These are phyloP conservation scores for Xanthoconium separans DNA, from an alignment of 1,284 basidiomycete genomes.

Conservation along the genomic window DNA sequence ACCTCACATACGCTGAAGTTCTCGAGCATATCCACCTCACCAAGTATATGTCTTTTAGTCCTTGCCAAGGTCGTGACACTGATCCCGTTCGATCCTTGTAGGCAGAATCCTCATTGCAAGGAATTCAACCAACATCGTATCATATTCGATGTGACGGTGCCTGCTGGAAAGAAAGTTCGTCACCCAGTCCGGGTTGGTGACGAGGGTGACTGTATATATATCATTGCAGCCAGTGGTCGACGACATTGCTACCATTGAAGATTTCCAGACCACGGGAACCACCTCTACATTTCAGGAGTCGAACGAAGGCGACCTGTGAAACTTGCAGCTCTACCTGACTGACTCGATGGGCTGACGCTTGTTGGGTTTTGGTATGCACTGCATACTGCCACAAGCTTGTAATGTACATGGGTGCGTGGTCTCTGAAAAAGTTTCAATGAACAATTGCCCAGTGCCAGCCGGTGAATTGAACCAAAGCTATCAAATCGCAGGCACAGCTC, in stretches of 20 bases:
- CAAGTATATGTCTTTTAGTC: slow-evolving; percentile 30
- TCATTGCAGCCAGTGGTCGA: slow-evolving; percentile 13
- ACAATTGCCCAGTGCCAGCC: no score
- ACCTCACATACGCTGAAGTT: slow-evolving; percentile 18
- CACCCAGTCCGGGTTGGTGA: neutral
- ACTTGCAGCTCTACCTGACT: neutral
- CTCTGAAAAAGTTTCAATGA: no score
- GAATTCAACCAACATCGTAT: slow-evolving; percentile 15
- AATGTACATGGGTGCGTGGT: no score
- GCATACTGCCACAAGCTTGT: no score
- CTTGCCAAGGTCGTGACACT: no score
- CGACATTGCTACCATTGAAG: slow-evolving; percentile 4
- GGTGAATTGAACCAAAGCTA: no score
- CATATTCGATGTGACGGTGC: slow-evolving; percentile 15
- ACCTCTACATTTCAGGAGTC: neutral
- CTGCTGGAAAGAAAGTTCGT: slow-evolving; percentile 2
- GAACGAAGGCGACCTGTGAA: slow-evolving; percentile 14
- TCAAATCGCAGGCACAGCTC: no score
- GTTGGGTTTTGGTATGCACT: no score
- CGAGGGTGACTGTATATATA: slow-evolving; percentile 1
- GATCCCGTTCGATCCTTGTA: neutral
- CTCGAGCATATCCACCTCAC: slow-evolving; percentile 7
- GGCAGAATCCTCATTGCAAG: slow-evolving; percentile 20
- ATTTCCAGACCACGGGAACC: slow-evolving; percentile 17
- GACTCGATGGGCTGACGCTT: no score